Evolutionary conservation across 768 basidiomycete genomes (phyloP).

Genomic region (Boletus huronensis): DNA sequence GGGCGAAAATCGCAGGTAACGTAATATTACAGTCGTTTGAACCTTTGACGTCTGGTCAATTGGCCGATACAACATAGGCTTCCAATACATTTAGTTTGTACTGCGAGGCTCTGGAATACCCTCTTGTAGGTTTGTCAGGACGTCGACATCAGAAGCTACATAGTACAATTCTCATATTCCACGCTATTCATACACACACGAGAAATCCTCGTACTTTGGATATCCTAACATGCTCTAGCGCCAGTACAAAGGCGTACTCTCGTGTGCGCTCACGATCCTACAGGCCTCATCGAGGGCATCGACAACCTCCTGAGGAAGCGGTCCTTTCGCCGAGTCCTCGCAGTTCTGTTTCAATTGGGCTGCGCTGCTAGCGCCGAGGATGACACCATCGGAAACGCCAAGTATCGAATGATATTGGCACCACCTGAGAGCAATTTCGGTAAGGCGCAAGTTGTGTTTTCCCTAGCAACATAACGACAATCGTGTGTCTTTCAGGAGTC

Average conservation of each 20-base stretch:
- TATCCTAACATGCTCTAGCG: slow-evolving; percentile 15
- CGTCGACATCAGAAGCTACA: neutral
- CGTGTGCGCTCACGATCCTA: slow-evolving; percentile 35
- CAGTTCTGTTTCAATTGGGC: slow-evolving; percentile 44
- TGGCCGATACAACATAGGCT: neutral
- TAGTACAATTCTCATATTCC: neutral
- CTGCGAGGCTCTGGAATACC: neutral
- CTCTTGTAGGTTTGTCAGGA: neutral
- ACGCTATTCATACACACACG: neutral
- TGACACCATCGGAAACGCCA: slow-evolving; percentile 41
- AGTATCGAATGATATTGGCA: slow-evolving; percentile 53
- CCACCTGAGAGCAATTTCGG: slow-evolving; percentile 62
- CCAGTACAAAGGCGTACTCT: slow-evolving; percentile 37
- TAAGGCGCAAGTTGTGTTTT: slow-evolving; percentile 44
- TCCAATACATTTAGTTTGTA: neutral
- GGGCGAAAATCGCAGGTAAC: neutral
- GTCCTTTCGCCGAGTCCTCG: slow-evolving; percentile 48
- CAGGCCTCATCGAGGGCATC: slow-evolving; percentile 50
- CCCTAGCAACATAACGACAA: slow-evolving; percentile 7
- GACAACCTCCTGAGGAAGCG: slow-evolving; percentile 50
- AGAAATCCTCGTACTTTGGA: neutral
- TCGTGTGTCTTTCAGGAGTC: neutral
- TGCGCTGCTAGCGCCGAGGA: slow-evolving; percentile 47
- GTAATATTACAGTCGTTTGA: neutral
- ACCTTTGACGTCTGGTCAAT: neutral